Evolutionary conservation across 2,329 filamentous ascomycete species (phyloP), one percentile per base, ranked within the genome.

Genomic region (Dendryphion nanum): DNA sequence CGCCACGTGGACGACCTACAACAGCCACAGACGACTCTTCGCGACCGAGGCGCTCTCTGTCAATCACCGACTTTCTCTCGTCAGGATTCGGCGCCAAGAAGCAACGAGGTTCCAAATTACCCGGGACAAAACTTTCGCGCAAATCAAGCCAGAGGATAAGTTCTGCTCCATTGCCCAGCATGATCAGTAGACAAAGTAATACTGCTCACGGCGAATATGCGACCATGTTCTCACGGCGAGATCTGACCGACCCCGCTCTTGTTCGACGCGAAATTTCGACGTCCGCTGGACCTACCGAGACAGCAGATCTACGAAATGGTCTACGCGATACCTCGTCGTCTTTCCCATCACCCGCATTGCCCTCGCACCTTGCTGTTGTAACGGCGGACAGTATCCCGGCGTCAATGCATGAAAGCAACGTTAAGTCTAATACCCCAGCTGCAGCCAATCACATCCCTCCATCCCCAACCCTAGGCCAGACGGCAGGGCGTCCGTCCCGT

Each of bases 21-120:
- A 53, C 56, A n/a, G 40, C 36, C 33, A 32, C 48, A 32, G 50
- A 55, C 35, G 50, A 61, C 42, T 50, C 55, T 36, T 46, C 56
- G 38, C 57, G 57, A 42, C 59, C 68, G 15, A 62, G 68, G 40
- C 69, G 71, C 36, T 75, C 74, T 40, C 76, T 77, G 63, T 76
- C 75, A 18, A 67, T 76, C 40, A 62, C 64, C 37, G 70, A 75
- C 46, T 59, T 70, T 31, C 61, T 68, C 39, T 64, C 60, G 35
- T 58, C 57, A 36, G 63, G 53, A 35, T 63, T 57, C 40, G 61
- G 53, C 45, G 64, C 47, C 66, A 70, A 63, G 54, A 59, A 67
- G 55, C 49, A 55, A 55, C 55, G 55, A 36, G 50, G 53, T 19
- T 41, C 41, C 48, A 59, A 53, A 50, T 49, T 39, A 37, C 44